Evolutionary conservation across 495 filamentous ascomycete genomes (phyloP).

Genomic region (Neurospora sp.): DNA sequence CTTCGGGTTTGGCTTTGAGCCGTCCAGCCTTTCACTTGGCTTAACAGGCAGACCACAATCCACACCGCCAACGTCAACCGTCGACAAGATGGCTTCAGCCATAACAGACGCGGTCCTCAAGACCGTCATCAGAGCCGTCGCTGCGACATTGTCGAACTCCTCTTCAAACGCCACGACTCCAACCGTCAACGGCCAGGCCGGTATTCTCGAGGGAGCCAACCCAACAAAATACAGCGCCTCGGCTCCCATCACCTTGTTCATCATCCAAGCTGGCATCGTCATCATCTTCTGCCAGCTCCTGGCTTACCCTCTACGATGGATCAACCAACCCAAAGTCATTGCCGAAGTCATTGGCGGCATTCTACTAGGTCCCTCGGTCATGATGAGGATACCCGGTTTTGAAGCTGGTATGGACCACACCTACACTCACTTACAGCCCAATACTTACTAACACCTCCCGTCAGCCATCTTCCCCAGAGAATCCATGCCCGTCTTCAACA

Average conservation of each 20-base stretch:
- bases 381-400: slow-evolving; percentile 79
- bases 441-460: too few relatives aligned
- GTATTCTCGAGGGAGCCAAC: slow-evolving; percentile 46
- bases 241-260: slow-evolving; percentile 88
- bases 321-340: slow-evolving; percentile 88
- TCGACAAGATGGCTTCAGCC: not conserved
- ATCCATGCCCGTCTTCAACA: slow-evolving; percentile 64
- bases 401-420: slow-evolving; percentile 51
- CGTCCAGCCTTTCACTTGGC: not conserved
- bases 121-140: not conserved
- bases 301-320: slow-evolving; percentile 62
- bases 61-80: not conserved
- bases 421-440: slow-evolving; percentile 26
- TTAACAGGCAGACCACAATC: not conserved
- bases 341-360: slow-evolving; percentile 94
- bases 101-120: not conserved
- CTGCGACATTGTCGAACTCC: not conserved
- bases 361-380: slow-evolving; percentile 75
- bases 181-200: slow-evolving; percentile 12
- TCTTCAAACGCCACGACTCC: not conserved
- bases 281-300: slow-evolving; percentile 81
- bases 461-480: slow-evolving; percentile 61
- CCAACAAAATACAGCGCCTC: slow-evolving; percentile 59
- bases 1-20: not conserved
- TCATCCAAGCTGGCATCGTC: slow-evolving; percentile 89